A percentile compares a stretch with the other conserved stretches of the same genome.
phyloP scores from a whole-genome alignment of 164 flowering plant species.

The Annona squamosa region DNA sequence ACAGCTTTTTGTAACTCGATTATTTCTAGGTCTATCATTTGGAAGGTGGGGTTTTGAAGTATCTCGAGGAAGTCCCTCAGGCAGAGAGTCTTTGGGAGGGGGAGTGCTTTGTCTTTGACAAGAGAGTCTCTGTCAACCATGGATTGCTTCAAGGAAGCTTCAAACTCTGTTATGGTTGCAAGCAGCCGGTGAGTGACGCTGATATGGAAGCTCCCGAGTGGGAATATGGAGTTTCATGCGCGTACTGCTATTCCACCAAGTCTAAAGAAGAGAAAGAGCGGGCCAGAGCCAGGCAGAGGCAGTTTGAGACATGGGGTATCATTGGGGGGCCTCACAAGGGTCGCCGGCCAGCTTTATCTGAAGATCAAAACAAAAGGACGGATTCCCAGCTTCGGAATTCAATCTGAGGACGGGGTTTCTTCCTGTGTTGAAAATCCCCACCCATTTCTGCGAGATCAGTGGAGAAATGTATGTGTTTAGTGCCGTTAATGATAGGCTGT shows the following conservation, averaged over 20 bases:
- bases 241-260: constrained; percentile 68
- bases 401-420: not conserved
- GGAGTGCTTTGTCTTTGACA: constrained; percentile 95
- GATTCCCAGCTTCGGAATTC: constrained; percentile 8
- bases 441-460: not conserved
- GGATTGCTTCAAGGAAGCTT: constrained; percentile 73
- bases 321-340: constrained; percentile 96
- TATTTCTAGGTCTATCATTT: constrained; percentile 76
- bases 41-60: constrained; percentile 87
- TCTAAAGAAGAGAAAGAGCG: constrained; percentile 90
- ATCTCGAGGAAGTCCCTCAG: constrained; percentile 80
- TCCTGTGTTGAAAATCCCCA: not conserved
- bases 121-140: constrained; percentile 87
- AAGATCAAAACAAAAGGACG: not conserved
- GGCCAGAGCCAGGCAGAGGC: constrained; percentile 91
- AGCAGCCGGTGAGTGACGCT: constrained; percentile 76
- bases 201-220: constrained; percentile 87
- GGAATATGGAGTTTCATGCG: constrained; percentile 84
- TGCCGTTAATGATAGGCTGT: too few species aligned
- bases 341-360: constrained; percentile 20
- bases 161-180: constrained; percentile 95
- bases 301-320: constrained; percentile 72
- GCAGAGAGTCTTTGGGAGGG: constrained; percentile 89
- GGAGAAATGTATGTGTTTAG: not conserved
- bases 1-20: not conserved